Evolutionary conservation across 495 filamentous ascomycete species (phyloP).

Genomic region (Hypoxylon lenormandii): DNA sequence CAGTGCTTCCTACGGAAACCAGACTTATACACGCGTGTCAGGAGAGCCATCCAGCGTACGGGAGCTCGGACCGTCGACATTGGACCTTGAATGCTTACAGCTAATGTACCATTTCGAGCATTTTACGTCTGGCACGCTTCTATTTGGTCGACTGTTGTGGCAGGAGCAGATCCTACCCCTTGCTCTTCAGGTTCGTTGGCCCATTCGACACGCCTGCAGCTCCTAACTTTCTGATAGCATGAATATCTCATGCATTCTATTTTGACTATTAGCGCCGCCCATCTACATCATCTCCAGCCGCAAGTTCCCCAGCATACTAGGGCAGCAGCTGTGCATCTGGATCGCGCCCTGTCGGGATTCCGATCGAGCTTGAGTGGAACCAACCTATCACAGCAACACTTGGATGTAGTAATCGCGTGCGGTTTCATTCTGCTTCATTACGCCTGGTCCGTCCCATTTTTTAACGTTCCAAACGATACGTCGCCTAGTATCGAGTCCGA

Average conservation of each 20-base stretch:
- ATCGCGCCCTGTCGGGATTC: slow-evolving; percentile 20
- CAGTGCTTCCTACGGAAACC: too few relatives aligned
- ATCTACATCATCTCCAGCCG: slow-evolving; percentile 11
- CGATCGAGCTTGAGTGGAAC: not conserved
- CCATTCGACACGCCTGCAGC: not conserved
- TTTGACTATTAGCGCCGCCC: slow-evolving; percentile 12
- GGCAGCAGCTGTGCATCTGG: slow-evolving; percentile 6
- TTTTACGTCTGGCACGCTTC: slow-evolving; percentile 6
- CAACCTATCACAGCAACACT: not conserved
- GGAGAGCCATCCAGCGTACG: too few relatives aligned
- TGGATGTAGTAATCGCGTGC: slow-evolving; percentile 13
- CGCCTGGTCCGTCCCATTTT: slow-evolving; percentile 18
- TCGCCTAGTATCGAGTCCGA: not conserved
- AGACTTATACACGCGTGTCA: too few relatives aligned
- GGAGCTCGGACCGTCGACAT: too few relatives aligned
- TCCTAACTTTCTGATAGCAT: not conserved
- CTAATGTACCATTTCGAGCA: slow-evolving; percentile 22
- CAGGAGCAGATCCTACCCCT: slow-evolving; percentile 11
- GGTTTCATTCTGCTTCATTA: slow-evolving; percentile 16
- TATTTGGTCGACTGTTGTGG: slow-evolving; percentile 10
- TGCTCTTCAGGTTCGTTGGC: slow-evolving; percentile 8
- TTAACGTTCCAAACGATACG: slow-evolving; percentile 1
- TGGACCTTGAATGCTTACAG: not conserved
- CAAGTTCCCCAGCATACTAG: not conserved
- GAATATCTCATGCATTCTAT: slow-evolving; percentile 19